A percentile compares a stretch with the other conserved stretches of the same genome.
Evolutionary conservation across 2,329 filamentous ascomycete genomes (phyloP).

Genomic region (Metarhizium anisopliae): DNA sequence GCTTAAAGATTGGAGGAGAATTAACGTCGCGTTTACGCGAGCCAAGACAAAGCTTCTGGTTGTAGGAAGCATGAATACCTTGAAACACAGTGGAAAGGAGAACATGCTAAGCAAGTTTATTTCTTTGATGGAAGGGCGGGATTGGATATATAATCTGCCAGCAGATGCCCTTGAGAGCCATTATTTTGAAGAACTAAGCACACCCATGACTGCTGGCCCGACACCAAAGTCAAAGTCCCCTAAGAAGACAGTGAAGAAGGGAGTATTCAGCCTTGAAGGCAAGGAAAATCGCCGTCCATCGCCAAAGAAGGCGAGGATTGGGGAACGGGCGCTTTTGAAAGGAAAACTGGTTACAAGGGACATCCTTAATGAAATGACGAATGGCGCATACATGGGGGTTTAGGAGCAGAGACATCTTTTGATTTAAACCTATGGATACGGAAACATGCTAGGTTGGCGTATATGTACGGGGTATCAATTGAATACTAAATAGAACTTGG

Average conservation of each 20-base stretch:
- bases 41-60: slow-evolving; percentile 89
- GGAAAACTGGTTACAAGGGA: slow-evolving; percentile 63
- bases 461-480: slow-evolving; percentile 8
- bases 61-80: slow-evolving; percentile 70
- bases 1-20: slow-evolving; percentile 80
- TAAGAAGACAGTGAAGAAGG: slow-evolving; percentile 17
- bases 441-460: slow-evolving; percentile 4
- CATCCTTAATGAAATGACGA: slow-evolving; percentile 64
- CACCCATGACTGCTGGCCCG: slow-evolving; percentile 28
- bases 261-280: slow-evolving; percentile 13
- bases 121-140: slow-evolving; percentile 61
- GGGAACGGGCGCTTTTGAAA: slow-evolving; percentile 53
- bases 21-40: slow-evolving; percentile 92
- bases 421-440: not conserved
- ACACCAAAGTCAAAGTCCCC: slow-evolving; percentile 15
- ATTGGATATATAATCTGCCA: slow-evolving; percentile 74
- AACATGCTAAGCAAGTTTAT: slow-evolving; percentile 74
- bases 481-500: slow-evolving; percentile 2
- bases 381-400: slow-evolving; percentile 25
- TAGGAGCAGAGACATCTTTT: not conserved
- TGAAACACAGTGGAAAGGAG: slow-evolving; percentile 62
- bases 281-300: slow-evolving; percentile 39
- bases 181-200: slow-evolving; percentile 50
- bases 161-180: slow-evolving; percentile 57
- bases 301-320: slow-evolving; percentile 49